Conservation (phyloP, 176 grass and related monocot genomes). For the Oryza brachyantha region DNA sequence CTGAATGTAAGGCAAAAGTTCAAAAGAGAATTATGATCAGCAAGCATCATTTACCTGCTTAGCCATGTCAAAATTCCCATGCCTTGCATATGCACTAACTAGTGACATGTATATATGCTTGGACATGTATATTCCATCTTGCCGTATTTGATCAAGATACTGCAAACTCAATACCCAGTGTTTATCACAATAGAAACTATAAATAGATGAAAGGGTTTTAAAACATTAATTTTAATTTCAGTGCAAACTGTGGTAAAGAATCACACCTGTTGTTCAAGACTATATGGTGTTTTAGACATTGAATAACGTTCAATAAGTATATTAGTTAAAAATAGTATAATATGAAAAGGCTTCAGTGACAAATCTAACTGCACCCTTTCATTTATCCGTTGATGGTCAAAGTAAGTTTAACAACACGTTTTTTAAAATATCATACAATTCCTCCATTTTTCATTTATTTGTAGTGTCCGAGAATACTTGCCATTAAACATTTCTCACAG, state of each 20-base stretch:
- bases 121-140: conserved; percentile 59
- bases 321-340: background rate
- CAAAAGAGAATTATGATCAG: conserved; percentile 24
- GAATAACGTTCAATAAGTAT: background rate
- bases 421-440: background rate
- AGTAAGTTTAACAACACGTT: background rate
- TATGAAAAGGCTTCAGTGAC: background rate
- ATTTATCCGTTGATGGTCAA: background rate
- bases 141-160: conserved; percentile 65
- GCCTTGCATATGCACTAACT: conserved; percentile 73
- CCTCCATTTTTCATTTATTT: background rate
- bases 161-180: conserved; percentile 43
- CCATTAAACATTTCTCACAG: background rate
- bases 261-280: background rate
- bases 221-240: conserved; percentile 15
- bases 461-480: background rate
- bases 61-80: conserved; percentile 81
- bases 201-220: conserved; percentile 2
- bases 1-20: conserved; percentile 24
- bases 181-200: background rate
- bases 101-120: conserved; percentile 68
- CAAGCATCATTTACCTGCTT: conserved; percentile 68
- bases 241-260: conserved; percentile 23
- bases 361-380: background rate
- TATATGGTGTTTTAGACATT: background rate